Percentiles rank a stretch among this genome's conserved stretches.
Conservation (phyloP, 2,329 filamentous ascomycete species). For the Xylariales sp. region DNA sequence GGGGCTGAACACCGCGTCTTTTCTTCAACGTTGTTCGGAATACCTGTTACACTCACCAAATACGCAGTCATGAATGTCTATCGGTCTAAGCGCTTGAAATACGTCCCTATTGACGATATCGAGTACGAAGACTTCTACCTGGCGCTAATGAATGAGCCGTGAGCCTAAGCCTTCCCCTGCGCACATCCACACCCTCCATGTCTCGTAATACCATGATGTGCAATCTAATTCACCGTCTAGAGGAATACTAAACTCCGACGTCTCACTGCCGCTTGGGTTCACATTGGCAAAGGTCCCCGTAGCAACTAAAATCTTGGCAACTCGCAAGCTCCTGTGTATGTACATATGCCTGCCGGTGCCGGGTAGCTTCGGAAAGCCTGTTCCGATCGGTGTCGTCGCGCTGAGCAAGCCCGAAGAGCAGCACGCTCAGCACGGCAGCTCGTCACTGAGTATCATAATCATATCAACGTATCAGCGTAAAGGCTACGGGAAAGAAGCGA, state of each 20-base stretch:
- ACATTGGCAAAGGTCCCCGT: not conserved
- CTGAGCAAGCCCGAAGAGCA: constrained; percentile 22
- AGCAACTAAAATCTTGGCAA: not conserved
- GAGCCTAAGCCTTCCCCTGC: constrained; percentile 3
- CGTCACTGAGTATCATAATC: constrained; percentile 25
- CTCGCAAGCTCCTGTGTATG: constrained; percentile 31
- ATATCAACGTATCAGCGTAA: constrained; percentile 5
- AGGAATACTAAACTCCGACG: constrained; percentile 22
- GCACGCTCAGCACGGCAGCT: constrained; percentile 16
- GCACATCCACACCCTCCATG: not conserved
- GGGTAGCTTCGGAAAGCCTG: not conserved
- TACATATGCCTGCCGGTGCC: constrained; percentile 29
- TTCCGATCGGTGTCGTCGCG: constrained; percentile 27
- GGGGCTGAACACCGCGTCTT: no score
- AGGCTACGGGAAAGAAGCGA: constrained; percentile 36
- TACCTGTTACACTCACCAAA: not conserved
- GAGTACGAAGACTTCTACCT: constrained; percentile 29
- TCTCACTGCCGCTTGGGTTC: constrained; percentile 20
- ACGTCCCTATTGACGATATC: constrained; percentile 15
- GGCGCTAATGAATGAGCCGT: constrained; percentile 29
- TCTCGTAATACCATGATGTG: not conserved
- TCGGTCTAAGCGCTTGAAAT: constrained; percentile 24
- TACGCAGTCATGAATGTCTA: constrained; percentile 29
- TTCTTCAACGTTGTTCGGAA: no score
- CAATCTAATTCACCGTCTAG: constrained; percentile 24